Conservation (phyloP, 208 protist genomes). For the Leishmania major region DNA sequence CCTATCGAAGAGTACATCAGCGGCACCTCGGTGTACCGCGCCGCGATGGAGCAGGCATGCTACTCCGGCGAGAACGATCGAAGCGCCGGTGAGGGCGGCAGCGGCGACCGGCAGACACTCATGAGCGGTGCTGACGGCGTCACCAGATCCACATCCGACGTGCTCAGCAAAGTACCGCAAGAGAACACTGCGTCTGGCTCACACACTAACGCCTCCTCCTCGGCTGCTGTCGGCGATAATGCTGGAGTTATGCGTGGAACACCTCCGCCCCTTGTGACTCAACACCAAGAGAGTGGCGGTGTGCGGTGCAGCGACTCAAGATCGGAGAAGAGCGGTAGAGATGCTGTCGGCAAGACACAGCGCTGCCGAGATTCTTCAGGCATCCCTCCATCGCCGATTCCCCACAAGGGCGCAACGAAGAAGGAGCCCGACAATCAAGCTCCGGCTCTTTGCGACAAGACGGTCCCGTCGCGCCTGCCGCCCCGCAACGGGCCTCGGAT, state of each 20-base stretch:
- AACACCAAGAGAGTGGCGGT: background rate
- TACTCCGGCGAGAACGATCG: no score
- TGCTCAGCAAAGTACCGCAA: background rate
- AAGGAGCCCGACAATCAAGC: background rate
- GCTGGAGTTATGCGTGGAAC: background rate
- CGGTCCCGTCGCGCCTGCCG: conserved; percentile 7
- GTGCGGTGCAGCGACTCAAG: background rate
- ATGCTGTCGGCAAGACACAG: background rate
- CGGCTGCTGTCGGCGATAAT: background rate
- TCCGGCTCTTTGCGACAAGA: background rate
- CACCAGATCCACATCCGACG: background rate
- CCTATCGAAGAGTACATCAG: conserved; percentile 71
- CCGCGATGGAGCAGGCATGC: conserved; percentile 3
- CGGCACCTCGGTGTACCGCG: conserved; percentile 47
- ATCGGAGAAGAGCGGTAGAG: background rate
- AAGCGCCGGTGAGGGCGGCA: background rate
- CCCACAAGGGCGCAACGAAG: background rate
- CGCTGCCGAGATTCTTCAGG: background rate
- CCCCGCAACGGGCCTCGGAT: background rate
- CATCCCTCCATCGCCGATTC: background rate
- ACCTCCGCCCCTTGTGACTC: background rate
- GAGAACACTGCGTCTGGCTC: background rate
- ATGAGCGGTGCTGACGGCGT: background rate
- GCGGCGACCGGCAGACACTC: background rate
- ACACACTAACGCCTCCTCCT: background rate